phyloP scores from a whole-genome alignment of 306 rosid species.

The Acacia crassicarpa region DNA sequence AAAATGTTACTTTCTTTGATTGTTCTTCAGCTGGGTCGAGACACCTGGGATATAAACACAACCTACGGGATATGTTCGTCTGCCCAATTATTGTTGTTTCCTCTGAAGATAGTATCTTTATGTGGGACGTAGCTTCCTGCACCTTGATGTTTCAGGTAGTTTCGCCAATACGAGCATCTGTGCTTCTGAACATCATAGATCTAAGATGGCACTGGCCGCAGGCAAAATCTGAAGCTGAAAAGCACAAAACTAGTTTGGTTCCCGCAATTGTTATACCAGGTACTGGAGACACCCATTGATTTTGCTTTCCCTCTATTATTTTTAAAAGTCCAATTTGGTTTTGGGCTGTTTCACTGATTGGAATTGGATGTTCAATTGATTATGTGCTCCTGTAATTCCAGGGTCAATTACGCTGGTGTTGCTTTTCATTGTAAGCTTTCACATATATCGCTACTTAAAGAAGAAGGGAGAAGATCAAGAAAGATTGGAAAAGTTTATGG shows the following conservation, averaged over 20 bases:
- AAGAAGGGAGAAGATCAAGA: constrained; percentile 29
- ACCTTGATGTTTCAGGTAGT: constrained; percentile 4
- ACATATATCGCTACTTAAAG: neutral
- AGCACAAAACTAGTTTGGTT: neutral
- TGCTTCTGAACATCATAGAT: neutral
- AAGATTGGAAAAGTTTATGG: constrained; percentile 36
- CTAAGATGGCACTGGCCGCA: no score
- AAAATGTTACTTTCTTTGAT: constrained; percentile 24
- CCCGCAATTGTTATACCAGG: neutral
- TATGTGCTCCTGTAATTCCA: neutral
- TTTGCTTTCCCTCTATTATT: neutral
- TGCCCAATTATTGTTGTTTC: constrained; percentile 3
- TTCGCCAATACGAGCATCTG: neutral
- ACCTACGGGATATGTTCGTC: neutral
- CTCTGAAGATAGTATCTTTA: neutral
- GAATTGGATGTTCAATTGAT: neutral
- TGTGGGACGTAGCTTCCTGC: constrained; percentile 5
- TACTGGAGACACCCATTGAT: neutral
- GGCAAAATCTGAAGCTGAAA: neutral
- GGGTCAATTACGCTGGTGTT: constrained; percentile 11
- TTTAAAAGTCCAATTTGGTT: neutral
- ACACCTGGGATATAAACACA: no score
- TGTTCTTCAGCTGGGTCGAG: neutral
- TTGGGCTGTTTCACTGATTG: neutral
- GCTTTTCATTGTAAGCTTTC: neutral